Evolutionary conservation across 2,329 filamentous ascomycete species (phyloP), one percentile per base, ranked within the genome.

Genomic region (Thelonectria olida): DNA sequence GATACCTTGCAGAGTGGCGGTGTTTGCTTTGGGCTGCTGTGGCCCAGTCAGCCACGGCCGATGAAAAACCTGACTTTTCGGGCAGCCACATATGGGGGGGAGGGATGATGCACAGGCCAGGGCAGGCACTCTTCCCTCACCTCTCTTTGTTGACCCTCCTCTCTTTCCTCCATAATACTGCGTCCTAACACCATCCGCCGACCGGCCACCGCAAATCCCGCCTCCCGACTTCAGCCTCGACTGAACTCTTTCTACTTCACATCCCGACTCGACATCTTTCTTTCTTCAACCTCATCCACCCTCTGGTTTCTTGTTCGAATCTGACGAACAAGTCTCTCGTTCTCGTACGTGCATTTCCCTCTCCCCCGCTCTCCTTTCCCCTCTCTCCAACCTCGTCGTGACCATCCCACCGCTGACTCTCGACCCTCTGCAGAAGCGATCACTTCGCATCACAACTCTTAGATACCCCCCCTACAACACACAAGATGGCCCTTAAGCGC

Each of bases 401-500:
- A 61, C 41, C 53, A 56, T 62, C 31, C 61, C 58, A 60, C 50
- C 55, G 68, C 73, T 74, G 71, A 75, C 68, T 38, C 52, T 62
- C 57, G 31, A 53, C 54, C 52, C 63, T 58, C 61, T 63, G 57
- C 62, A 67, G 61, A 70, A 54, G 69, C 73, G 71, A 69, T 61
- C 62, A 52, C 67, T 13, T 68, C 67, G 68, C 72, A 67, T 60
- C 61, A 67, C 63, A 62, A 48, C 36, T 50, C 23, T 50, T 67
- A 71, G 67, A 73, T 71, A 73, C 71, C 73, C 70, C 57, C 22
- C 61, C 54, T 39, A 66, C 66, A 72, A 65, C 68, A 69, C 71
- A 76, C 78, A 78, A 75, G 76, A 96, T 96, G 92, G 92, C 92
- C 81, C 88, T 96, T 75, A 96, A 96, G 90, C 90, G 92, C 82